Percentiles rank a stretch among this genome's conserved stretches.
These are phyloP conservation scores for Trichomonascaceae sp. DNA, from an alignment of 1,139 yeast species.

Conservation along the genomic window DNA sequence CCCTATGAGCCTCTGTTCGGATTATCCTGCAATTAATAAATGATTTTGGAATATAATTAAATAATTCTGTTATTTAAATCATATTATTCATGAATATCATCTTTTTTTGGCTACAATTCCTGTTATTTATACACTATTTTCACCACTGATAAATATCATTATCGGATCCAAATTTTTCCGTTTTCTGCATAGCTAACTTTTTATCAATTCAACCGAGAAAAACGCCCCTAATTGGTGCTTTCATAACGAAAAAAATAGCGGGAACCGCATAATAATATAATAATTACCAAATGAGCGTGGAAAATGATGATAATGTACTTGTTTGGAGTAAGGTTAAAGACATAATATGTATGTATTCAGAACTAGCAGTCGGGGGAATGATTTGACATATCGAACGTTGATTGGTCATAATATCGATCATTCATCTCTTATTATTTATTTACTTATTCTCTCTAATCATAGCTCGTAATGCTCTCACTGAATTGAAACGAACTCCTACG, in stretches of 20 bases:
- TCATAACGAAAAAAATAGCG: background rate
- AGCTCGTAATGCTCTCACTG: conserved; percentile 23
- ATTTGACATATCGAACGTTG: too few species aligned
- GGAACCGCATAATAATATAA: background rate
- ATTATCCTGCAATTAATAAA: too few species aligned
- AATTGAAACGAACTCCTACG: conserved; percentile 31
- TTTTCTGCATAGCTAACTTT: background rate
- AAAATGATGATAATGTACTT: background rate
- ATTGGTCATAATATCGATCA: background rate
- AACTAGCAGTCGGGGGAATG: too few species aligned
- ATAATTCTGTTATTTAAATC: too few species aligned
- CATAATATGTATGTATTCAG: background rate
- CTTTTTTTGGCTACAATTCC: too few species aligned
- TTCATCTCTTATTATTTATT: background rate
- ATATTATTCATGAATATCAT: too few species aligned
- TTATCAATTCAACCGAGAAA: too few species aligned
- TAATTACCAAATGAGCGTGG: background rate
- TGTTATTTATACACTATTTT: too few species aligned
- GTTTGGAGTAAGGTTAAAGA: background rate
- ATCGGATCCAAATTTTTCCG: background rate
- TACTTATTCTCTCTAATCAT: background rate
- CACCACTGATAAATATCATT: too few species aligned
- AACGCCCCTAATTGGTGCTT: too few species aligned
- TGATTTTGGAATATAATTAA: too few species aligned
- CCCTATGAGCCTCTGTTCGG: too few species aligned